phyloP scores from a whole-genome alignment of 2,329 filamentous ascomycete species.

The Aurifilum marmelostoma region DNA sequence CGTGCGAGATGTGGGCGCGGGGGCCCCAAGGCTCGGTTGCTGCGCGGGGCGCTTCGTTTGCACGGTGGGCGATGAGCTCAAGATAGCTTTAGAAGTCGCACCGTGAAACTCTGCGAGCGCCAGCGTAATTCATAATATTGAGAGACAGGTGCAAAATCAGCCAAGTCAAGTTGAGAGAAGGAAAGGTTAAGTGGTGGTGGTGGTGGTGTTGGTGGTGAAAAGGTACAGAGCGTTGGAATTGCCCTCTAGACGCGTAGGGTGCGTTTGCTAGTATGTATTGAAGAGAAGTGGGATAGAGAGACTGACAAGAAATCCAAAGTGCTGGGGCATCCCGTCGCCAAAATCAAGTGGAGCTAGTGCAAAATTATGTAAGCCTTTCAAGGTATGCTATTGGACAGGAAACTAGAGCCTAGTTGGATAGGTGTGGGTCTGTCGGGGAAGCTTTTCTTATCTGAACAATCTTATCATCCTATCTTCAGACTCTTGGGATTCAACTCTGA shows the following conservation, averaged over 20 bases:
- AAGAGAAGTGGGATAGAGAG: constrained; percentile 1
- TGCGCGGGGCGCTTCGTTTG: not conserved
- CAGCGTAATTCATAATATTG: constrained; percentile 12
- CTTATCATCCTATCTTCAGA: not conserved
- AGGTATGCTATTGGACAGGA: not conserved
- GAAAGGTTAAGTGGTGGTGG: not conserved
- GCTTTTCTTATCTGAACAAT: constrained; percentile 8
- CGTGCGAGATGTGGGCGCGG: not conserved
- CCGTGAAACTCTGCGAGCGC: not conserved
- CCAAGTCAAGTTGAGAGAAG: not conserved
- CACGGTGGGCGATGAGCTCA: constrained; percentile 19
- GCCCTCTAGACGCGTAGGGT: not conserved
- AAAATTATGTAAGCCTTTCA: not conserved
- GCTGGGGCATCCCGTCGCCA: constrained; percentile 8
- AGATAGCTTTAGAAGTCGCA: constrained; percentile 33
- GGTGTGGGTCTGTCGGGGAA: too few species aligned
- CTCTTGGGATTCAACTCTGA: too few species aligned
- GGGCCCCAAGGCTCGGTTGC: not conserved
- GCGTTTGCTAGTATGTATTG: not conserved
- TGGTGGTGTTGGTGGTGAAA: not conserved
- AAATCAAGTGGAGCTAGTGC: constrained; percentile 14
- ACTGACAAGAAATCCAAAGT: constrained; percentile 10
- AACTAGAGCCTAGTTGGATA: too few species aligned
- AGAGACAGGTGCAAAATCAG: not conserved
- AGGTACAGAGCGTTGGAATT: not conserved